These are phyloP conservation scores for Sonneratia caseolaris DNA, from an alignment of 345 rosid species.

Conservation along the genomic window DNA sequence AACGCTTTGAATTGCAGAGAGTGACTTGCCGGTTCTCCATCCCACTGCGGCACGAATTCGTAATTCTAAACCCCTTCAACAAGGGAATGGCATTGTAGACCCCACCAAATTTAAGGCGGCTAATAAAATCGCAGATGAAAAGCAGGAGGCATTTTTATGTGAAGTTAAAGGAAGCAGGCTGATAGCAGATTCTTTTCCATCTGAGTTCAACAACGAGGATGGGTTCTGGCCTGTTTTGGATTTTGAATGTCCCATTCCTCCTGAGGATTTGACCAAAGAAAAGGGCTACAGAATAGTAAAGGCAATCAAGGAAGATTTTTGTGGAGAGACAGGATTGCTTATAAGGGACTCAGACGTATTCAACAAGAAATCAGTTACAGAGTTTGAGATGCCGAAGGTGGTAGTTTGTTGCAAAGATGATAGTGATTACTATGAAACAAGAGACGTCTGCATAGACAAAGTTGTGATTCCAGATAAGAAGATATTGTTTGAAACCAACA, in stretches of 20 bases:
- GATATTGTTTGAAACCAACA: conserved; percentile 33
- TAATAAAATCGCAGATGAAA: not conserved
- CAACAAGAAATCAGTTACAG: conserved; percentile 53
- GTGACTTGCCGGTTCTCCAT: conserved; percentile 21
- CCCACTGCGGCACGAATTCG: conserved; percentile 18
- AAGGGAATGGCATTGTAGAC: conserved; percentile 15
- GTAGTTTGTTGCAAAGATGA: conserved; percentile 20
- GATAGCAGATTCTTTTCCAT: conserved; percentile 14
- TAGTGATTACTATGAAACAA: conserved; percentile 38
- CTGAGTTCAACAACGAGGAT: conserved; percentile 8
- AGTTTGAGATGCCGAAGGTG: conserved; percentile 13
- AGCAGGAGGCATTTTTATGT: conserved; percentile 9
- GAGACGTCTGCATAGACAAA: conserved; percentile 75
- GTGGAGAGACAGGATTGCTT: conserved; percentile 12
- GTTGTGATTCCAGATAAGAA: conserved; percentile 47
- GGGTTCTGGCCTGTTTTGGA: conserved; percentile 19
- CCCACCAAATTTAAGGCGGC: not conserved
- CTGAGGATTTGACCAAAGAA: conserved; percentile 14
- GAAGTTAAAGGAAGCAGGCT: conserved; percentile 20
- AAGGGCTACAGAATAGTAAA: conserved; percentile 12
- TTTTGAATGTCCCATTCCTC: conserved; percentile 13
- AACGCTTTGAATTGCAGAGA: conserved; percentile 29
- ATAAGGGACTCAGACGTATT: conserved; percentile 32
- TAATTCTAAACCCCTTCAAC: conserved; percentile 15
- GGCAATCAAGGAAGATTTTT: conserved; percentile 12